phyloP scores from a whole-genome alignment of 257 asterid genomes.

The Solanum peruvianum region DNA sequence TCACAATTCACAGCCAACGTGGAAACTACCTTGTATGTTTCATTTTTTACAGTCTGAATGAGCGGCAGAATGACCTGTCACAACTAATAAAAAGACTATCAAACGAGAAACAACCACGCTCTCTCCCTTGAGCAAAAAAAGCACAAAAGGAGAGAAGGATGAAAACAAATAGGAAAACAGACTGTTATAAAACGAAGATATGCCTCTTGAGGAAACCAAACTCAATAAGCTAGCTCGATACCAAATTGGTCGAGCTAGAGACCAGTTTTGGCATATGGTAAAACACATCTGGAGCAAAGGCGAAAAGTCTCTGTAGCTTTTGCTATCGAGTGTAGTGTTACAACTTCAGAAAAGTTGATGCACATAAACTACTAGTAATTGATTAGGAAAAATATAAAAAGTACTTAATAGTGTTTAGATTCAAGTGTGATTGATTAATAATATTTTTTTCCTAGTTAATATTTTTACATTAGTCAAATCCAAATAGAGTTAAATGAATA shows the following conservation, averaged over 20 bases:
- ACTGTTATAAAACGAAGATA: neutral
- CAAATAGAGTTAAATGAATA: neutral
- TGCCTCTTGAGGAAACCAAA: neutral
- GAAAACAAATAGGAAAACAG: neutral
- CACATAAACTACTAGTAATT: neutral
- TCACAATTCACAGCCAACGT: too few species aligned
- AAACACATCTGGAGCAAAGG: neutral
- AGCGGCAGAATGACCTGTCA: too few species aligned
- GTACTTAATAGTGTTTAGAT: neutral
- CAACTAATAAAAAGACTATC: neutral
- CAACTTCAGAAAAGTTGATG: neutral
- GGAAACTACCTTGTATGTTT: too few species aligned
- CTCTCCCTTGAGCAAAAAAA: neutral
- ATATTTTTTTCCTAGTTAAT: neutral
- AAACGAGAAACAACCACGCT: neutral
- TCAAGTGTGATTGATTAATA: neutral
- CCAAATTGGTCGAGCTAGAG: neutral
- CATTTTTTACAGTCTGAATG: too few species aligned
- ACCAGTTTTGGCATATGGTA: neutral
- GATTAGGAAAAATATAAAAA: neutral
- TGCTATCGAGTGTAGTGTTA: neutral
- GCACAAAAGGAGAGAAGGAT: neutral
- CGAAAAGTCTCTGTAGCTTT: neutral
- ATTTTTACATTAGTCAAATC: neutral
- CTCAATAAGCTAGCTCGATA: neutral